Evolutionary conservation across 2,329 filamentous ascomycete species (phyloP), one percentile per base, ranked within the genome.

Genomic region (Byssothecium circinans): DNA sequence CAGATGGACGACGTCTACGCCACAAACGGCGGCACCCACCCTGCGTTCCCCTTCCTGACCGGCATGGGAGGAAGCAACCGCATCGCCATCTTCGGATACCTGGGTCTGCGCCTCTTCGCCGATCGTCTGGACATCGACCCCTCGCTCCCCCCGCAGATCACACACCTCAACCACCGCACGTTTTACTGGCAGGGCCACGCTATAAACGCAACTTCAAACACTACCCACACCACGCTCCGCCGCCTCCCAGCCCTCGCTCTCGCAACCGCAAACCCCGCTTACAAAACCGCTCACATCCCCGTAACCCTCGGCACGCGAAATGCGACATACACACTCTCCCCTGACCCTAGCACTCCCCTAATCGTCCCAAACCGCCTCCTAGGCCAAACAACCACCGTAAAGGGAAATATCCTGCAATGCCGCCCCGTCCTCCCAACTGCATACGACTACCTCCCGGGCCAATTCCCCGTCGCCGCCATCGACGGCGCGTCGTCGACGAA

Each of bases 11-110:
- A 89, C 58, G 75, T 85, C 52, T 78, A 75, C 47, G 71, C 72
- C 14, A 64, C 71, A 1, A 88, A 88, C 45, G 85, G 85, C 15
- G 83, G 82, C 27, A 84, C 82, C 0, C 83, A 87, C 50, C 84
- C 86, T 0, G 85, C 85, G 0, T 89, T 80, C 58, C 85, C 86
- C 0, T 89, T 89, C 72, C 69, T 88, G 19, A 89, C 86, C 0
- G 86, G 86, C 3, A 82, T 86, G 60, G 86, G 86, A 17, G 86
- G 86, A 43, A 81, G 84, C 12, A 81, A 87, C 54, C 85, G 87
- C 63, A 81, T 88, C 19, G 80, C 79, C 0, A 75, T 86, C 2
- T 87, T 84, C 56, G 86, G 85, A 0, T 88, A 85, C 61, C 76
- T 88, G 0, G 85, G 86, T 1, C 74, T 87, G 3, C 78, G 84